Conservation (phyloP, 306 rosid species). For the Gastrolobium bilobum region DNA sequence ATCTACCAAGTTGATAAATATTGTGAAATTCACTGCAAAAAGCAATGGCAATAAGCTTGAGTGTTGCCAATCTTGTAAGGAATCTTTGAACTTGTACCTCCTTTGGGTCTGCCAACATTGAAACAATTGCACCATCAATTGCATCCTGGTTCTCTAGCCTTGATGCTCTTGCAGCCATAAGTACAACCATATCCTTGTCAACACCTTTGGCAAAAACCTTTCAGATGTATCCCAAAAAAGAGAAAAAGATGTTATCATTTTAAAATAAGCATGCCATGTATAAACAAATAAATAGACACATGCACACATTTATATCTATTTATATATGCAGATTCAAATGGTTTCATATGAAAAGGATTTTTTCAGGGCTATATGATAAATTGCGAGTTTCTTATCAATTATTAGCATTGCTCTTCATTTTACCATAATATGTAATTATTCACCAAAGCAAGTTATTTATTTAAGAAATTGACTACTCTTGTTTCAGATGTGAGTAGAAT, state of each 20-base stretch:
- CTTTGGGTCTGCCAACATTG: conserved; percentile 80
- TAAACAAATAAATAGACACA: not conserved
- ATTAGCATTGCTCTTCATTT: not conserved
- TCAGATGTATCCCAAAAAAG: conserved; percentile 6
- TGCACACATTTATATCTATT: not conserved
- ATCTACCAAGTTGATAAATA: not conserved
- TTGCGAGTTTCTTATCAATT: not conserved
- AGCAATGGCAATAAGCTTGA: not conserved
- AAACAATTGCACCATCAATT: conserved; percentile 76
- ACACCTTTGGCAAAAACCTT: conserved; percentile 72
- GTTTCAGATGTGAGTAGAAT: not conserved
- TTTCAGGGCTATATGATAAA: conserved; percentile 11
- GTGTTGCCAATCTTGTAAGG: not conserved
- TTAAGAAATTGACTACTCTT: not conserved
- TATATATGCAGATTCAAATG: conserved; percentile 5
- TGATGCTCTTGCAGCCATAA: conserved; percentile 88
- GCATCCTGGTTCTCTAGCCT: conserved; percentile 85
- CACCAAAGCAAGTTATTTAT: not conserved
- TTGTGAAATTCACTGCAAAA: conserved; percentile 6
- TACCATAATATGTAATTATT: not conserved
- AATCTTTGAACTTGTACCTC: conserved; percentile 60
- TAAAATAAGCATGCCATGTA: not conserved
- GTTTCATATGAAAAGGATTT: not conserved
- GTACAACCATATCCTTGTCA: conserved; percentile 72
- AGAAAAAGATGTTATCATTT: not conserved